Evolutionary conservation across 1,284 basidiomycete species (phyloP).

Genomic region (Neonothopanus nambi): DNA sequence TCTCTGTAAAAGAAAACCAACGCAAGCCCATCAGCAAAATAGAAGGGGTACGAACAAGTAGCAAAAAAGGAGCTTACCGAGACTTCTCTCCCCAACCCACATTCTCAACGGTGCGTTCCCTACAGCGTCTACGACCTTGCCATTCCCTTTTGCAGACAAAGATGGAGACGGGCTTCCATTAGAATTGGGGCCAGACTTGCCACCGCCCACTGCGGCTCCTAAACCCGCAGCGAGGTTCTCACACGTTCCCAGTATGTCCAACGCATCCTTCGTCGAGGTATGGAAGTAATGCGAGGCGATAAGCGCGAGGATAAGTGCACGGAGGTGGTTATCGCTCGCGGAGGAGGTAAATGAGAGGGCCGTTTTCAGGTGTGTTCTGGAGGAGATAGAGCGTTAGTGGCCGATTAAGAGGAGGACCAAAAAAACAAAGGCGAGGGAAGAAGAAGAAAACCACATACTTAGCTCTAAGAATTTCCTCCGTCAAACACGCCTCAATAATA

Average conservation of each 20-base stretch:
- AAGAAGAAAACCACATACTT: conserved; percentile 46
- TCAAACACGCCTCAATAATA: conserved; percentile 53
- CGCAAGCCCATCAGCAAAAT: not conserved
- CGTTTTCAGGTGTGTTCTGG: conserved; percentile 59
- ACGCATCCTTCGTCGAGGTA: conserved; percentile 66
- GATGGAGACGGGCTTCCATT: too few species aligned
- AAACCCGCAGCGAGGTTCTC: conserved; percentile 70
- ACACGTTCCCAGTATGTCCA: conserved; percentile 60
- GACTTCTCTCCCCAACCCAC: conserved; percentile 70
- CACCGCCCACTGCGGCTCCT: conserved; percentile 45
- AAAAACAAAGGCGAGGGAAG: not conserved
- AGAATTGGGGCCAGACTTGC: conserved; percentile 3
- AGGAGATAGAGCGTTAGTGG: not conserved
- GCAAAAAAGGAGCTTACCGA: conserved; percentile 45
- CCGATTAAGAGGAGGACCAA: not conserved
- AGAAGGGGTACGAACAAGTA: not conserved
- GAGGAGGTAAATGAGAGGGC: conserved; percentile 57
- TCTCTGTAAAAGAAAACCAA: conserved; percentile 2
- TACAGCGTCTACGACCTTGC: conserved; percentile 29
- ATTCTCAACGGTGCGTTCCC: conserved; percentile 66
- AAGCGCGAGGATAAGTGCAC: conserved; percentile 65
- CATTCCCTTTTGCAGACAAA: too few species aligned
- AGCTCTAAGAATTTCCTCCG: conserved; percentile 54
- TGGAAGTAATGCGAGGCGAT: conserved; percentile 69
- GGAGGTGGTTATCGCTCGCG: conserved; percentile 69